Base-by-base conservation (phyloP, 2,329 filamentous ascomycete genomes). In the Lecanosticta acicola region DNA sequence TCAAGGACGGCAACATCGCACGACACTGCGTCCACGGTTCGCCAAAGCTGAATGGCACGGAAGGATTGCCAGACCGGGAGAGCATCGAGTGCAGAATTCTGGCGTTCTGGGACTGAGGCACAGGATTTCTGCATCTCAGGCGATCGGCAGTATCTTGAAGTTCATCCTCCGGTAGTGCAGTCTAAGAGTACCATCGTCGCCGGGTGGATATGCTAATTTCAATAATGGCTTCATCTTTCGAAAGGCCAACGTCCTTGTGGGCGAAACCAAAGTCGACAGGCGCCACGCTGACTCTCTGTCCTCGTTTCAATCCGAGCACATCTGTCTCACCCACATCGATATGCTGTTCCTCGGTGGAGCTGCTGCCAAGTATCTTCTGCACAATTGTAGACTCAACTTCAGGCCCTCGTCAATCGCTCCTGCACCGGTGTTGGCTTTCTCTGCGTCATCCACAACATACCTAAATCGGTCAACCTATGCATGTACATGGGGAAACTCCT, bases 151-250 rank as follows among this genome's bases (percentile, higher is more conserved):
- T 10, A 53, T 44, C 45, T 55, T 53, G 43, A 53, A 55, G 41
- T 55, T 55, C 48, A 55, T 53, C 19, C 53, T 39, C 5, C 50
- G 53, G 29, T 47, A 53, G 37, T 55, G 53, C 26, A 55, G 20
- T 32, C 53, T 43, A 20, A 55, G 35, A 26, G 34, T 43, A 10
- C 48, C 53, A 17, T 46, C 29, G 4, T 37, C 47, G 2, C 34
- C 26, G 8, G 53, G 50, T 16, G 46, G n/a, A n/a, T n/a, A n/a
- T 47, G 4, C 42, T 18, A 19, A 37, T 35, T 26, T 53, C 47
- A 24, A 55, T 53, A n/a, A 53, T 45, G 8, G 43, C 50, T 26
- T 55, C 53, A 11, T 55, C 41, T 14, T 41, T 47, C 10, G 45
- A 41, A 24, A 55, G 19, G 1, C 53, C 50, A 3, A 51, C 35